A percentile compares a stretch with the other conserved stretches of the same genome.
These are phyloP conservation scores for Eucalyptus paniculata DNA, from an alignment of 345 rosid species.

Conservation along the genomic window DNA sequence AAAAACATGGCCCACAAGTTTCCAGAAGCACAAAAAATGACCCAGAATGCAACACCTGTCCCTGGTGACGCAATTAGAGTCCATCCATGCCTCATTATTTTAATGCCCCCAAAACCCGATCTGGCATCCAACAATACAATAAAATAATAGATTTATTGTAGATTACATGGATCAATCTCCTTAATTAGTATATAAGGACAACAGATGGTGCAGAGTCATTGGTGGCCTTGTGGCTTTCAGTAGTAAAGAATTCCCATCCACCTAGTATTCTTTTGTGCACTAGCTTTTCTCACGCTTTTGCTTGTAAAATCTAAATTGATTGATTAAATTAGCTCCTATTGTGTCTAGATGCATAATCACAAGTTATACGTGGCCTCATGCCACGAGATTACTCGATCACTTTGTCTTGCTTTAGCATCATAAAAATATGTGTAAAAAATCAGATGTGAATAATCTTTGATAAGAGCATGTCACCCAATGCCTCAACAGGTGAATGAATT, in stretches of 20 bases:
- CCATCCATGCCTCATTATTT: background rate
- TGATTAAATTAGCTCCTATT: background rate
- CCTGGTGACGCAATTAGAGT: background rate
- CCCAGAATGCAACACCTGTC: background rate
- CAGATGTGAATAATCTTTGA: background rate
- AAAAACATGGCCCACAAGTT: background rate
- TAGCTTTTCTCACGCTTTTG: background rate
- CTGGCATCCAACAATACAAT: background rate
- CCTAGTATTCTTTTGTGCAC: background rate
- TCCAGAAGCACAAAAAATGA: background rate
- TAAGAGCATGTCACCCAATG: background rate
- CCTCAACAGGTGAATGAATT: background rate
- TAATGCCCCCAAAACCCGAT: background rate
- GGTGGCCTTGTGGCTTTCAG: conserved; percentile 15
- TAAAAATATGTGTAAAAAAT: background rate
- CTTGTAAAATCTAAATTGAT: background rate
- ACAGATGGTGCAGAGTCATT: conserved; percentile 7
- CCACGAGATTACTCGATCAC: background rate
- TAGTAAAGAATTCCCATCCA: background rate
- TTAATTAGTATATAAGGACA: background rate
- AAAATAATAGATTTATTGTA: background rate
- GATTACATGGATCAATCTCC: background rate
- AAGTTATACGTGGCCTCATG: background rate
- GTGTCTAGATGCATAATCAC: background rate
- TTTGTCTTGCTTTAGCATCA: background rate